A percentile compares a stretch with the other conserved stretches of the same genome.
Evolutionary conservation across 2,329 filamentous ascomycete genomes (phyloP).

Genomic region (Trichoderma atrobrunneum): DNA sequence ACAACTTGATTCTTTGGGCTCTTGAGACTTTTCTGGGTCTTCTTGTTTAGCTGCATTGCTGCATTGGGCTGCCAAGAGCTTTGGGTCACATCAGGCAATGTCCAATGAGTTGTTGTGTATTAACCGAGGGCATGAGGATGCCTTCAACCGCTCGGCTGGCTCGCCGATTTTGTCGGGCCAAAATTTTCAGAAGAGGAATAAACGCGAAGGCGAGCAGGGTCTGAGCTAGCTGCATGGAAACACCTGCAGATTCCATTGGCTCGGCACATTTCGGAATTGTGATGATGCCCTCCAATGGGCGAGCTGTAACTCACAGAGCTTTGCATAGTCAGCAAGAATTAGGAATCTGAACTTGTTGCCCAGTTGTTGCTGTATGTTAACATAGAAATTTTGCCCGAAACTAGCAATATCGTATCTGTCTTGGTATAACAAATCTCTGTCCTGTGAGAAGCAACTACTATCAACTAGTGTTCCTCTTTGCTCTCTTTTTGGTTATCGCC

Average conservation of each 20-base stretch:
- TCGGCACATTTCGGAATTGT: constrained; percentile 11
- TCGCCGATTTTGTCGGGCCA: neutral
- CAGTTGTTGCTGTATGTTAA: neutral
- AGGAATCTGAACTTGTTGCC: neutral
- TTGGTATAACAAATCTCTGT: neutral
- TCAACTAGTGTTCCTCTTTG: neutral
- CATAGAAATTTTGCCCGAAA: neutral
- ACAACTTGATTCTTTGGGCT: neutral
- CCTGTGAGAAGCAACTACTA: neutral
- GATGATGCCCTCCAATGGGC: neutral
- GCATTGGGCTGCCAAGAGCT: neutral
- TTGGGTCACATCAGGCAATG: neutral
- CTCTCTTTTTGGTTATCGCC: neutral
- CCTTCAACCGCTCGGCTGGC: neutral
- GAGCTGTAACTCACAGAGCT: neutral
- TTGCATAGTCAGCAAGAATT: neutral
- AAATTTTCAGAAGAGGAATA: neutral
- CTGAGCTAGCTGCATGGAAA: neutral
- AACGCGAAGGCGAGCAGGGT: neutral
- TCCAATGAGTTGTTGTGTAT: neutral
- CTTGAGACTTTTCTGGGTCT: neutral
- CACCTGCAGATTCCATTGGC: neutral
- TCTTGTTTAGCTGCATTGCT: neutral
- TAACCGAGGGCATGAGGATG: neutral
- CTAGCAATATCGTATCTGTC: neutral